Evolutionary conservation across 306 rosid species (phyloP).

Genomic region (Astragalus glycyphyllos): DNA sequence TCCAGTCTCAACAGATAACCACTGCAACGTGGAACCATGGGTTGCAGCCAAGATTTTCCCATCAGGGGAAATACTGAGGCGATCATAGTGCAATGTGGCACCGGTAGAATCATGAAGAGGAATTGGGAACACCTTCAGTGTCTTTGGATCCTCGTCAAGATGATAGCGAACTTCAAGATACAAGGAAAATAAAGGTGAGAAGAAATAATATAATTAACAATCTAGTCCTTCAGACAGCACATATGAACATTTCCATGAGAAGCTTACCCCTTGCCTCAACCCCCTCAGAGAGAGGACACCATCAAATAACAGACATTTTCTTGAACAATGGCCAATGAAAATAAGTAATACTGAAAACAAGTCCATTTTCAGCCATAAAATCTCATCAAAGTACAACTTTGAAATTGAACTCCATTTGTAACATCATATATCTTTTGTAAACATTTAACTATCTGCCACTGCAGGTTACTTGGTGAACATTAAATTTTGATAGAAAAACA

Average conservation of each 20-base stretch:
- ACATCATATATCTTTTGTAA: conserved; percentile 10
- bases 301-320: conserved; percentile 26
- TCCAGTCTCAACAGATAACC: conserved; percentile 88
- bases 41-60: conserved; percentile 83
- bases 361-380: conserved; percentile 27
- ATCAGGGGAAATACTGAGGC: conserved; percentile 82
- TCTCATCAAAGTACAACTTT: conserved; percentile 12
- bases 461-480: neutral
- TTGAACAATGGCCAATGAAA: conserved; percentile 20
- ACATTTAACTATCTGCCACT: neutral
- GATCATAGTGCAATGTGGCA: conserved; percentile 72
- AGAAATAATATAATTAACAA: conserved; percentile 25
- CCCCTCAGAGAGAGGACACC: conserved; percentile 1
- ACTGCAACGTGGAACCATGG: conserved; percentile 89
- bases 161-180: conserved; percentile 84
- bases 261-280: conserved; percentile 13
- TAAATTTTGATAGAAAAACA: conserved; percentile 16
- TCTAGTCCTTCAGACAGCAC: neutral
- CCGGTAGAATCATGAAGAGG: conserved; percentile 78
- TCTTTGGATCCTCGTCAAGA: conserved; percentile 95
- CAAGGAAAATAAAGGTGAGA: conserved; percentile 39
- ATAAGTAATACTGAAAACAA: conserved; percentile 7
- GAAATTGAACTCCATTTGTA: conserved; percentile 20
- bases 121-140: conserved; percentile 85
- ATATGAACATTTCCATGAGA: conserved; percentile 23